phyloP scores from a whole-genome alignment of 176 grass and related monocot genomes.

The Oryza brachyantha region DNA sequence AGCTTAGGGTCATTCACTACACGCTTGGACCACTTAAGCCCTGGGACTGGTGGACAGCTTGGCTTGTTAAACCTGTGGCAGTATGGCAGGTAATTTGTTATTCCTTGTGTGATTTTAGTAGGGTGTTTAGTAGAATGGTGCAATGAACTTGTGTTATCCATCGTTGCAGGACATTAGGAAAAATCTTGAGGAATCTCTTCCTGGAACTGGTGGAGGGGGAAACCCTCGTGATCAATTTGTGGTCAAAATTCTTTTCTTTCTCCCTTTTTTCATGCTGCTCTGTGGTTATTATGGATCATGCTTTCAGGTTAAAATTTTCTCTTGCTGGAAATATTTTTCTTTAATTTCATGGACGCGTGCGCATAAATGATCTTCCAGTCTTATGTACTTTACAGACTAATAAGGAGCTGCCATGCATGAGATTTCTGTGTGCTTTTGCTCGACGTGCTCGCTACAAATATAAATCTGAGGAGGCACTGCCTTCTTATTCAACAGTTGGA shows the following conservation, averaged over 20 bases:
- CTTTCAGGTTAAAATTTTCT: conserved; percentile 63
- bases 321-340: conserved; percentile 12
- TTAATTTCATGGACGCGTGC: neutral
- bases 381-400: conserved; percentile 56
- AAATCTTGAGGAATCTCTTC: conserved; percentile 83
- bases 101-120: conserved; percentile 17
- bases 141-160: conserved; percentile 27
- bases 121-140: conserved; percentile 4
- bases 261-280: conserved; percentile 68
- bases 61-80: conserved; percentile 94
- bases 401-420: conserved; percentile 60
- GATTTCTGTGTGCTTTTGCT: conserved; percentile 48
- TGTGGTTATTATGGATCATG: conserved; percentile 74
- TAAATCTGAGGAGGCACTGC: conserved; percentile 66
- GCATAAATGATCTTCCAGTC: neutral
- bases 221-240: conserved; percentile 59
- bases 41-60: conserved; percentile 98
- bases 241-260: conserved; percentile 64
- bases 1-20: conserved; percentile 93
- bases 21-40: conserved; percentile 91
- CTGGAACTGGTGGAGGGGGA: conserved; percentile 80
- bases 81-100: conserved; percentile 77
- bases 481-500: conserved; percentile 69
- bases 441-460: conserved; percentile 56
- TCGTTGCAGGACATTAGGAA: conserved; percentile 65